Evolutionary conservation across 2,329 filamentous ascomycete genomes (phyloP), one percentile per base, ranked within the genome.

Genomic region (Septoria petroselini): DNA sequence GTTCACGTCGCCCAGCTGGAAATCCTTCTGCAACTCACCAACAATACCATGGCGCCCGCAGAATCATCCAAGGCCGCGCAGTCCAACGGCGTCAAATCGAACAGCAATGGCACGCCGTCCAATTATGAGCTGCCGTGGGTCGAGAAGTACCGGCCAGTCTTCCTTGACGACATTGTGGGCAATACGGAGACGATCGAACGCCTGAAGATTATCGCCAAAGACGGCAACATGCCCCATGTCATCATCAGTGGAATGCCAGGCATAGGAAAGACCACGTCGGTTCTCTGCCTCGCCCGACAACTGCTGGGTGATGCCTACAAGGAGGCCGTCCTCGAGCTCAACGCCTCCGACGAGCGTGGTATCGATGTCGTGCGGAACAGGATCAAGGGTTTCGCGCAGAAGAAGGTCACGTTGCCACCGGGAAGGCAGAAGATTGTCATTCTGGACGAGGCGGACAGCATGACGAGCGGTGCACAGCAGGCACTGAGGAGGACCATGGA

Each of bases 191-290:
- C 93, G 1, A 90, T 98, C 63, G 91, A 97, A 70, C 86, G 93
- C 48, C 76, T 98, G 63, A 97, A 97, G 69, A 97, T 98, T 65
- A 97, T 98, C 62, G 91, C 93, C 39, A 93, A 91, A 71, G 93
- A 97, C 73, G 93, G 93, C 62, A 98, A 98, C 73, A 96, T 98
- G 91, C 93, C 93, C 2, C 93, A 98, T 72, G 83, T 98, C 65
- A 97, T 98, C 71, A 97, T 98, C 65, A 95, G 89, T n/a, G 93
- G 93, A 53, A 97, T 95, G 90, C 93, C 93, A 15, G 93, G 93
- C 66, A 98, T 97, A 65, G 93, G 93, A 70, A 98, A 98, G 76
- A 98, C 93, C 3, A 97, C 93, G 0, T 95, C 90, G 48, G 85
- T 98, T 48, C 76, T 97, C 54, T 97, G 93, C 68, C 81, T 98